Base-by-base conservation (phyloP, 78 protist species). In the Polysphondylium violaceum region DNA sequence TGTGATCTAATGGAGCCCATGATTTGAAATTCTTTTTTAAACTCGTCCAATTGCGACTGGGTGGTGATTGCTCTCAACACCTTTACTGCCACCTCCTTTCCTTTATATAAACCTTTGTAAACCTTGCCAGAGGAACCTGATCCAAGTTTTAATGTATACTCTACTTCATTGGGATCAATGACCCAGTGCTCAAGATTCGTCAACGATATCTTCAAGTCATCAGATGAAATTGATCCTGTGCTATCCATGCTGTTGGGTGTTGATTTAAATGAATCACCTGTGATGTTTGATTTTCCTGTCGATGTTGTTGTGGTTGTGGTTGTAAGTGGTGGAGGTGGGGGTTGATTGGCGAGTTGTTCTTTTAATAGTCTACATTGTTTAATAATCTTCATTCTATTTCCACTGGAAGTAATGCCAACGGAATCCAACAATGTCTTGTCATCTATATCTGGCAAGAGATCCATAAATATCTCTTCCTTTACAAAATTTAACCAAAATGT, bases 31-130 rank as follows among this genome's bases (percentile, higher is more conserved):
- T 87, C 93, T 56, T 92, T 77, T 55, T 77, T 65, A 63, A 92
- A 92, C 8, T 78, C 91, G 19, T 92, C 87, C 25, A 72, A 47
- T 60, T 83, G 89, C 6, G 77, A 58, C 19, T 69, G 78, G 1
- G 74, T 68, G 21, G 86, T 76, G 50, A 74, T 76, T 7, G 76
- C 44, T 58, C 63, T 87, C 35, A 90, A 38, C 17, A 90, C 88
- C 35, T 90, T 90, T 81, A 90, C 74, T 64, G 94, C 94, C 1
- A 90, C 94, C 29, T 78, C 94, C 16, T 90, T 90, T 12, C 89
- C 89, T 31, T 60, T 41, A 36, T 78, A 90, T 19, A 90, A 11
- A 27, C 94, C 94, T 43, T 88, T 76, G 43, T 76, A 88, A 12
- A 88, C 94, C 31, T 88, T 88, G 11, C 94, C 94, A 43, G 74